phyloP scores from a whole-genome alignment of 148 eudicot genomes.

The Diospyros lotus region DNA sequence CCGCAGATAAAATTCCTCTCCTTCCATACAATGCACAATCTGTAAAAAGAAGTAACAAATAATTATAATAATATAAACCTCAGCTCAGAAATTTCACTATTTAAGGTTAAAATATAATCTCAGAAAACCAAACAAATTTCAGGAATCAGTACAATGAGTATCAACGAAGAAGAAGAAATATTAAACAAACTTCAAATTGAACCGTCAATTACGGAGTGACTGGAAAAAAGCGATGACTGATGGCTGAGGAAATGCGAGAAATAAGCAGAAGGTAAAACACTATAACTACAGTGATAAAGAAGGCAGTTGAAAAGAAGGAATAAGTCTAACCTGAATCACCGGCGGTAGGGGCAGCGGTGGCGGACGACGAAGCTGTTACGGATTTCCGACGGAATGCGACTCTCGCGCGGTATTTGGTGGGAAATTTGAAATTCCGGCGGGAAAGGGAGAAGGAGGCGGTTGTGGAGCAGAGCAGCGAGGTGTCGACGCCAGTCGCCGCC shows the following conservation, averaged over 20 bases:
- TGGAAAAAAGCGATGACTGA: background rate
- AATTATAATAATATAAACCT: background rate
- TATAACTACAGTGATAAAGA: background rate
- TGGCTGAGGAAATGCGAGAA: background rate
- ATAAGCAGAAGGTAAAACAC: background rate
- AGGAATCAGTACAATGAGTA: no score
- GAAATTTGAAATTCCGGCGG: constrained; percentile 19
- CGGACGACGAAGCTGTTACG: constrained; percentile 12
- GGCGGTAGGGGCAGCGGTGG: background rate
- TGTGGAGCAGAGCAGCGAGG: constrained; percentile 11
- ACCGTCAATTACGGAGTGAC: background rate
- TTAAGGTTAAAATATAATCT: background rate
- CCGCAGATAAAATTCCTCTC: constrained; percentile 40
- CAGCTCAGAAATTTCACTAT: background rate
- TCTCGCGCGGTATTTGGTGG: constrained; percentile 22
- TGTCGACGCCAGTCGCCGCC: constrained; percentile 20
- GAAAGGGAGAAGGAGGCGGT: constrained; percentile 8
- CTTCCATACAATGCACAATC: constrained; percentile 35
- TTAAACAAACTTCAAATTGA: background rate
- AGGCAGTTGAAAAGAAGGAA: background rate
- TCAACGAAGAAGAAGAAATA: background rate
- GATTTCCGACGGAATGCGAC: constrained; percentile 11
- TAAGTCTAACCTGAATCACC: constrained; percentile 5
- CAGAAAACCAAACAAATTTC: no score
- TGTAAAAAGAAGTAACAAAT: constrained; percentile 10